These are phyloP conservation scores for Lasiosphaeriaceae sp. DNA, from an alignment of 495 filamentous ascomycete genomes.

Conservation along the genomic window DNA sequence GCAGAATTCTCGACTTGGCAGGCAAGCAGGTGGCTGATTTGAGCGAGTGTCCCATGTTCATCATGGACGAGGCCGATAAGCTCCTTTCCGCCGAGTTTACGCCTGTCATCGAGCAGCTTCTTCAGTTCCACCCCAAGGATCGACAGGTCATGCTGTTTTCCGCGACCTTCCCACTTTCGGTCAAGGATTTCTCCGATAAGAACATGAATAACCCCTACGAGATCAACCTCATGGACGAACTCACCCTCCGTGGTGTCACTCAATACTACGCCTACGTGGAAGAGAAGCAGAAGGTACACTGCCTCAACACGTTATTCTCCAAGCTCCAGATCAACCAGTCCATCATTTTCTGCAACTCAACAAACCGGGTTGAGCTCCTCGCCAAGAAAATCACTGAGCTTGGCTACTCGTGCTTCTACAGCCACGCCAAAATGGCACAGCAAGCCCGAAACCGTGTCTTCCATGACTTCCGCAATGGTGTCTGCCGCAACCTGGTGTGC, in stretches of 20 bases:
- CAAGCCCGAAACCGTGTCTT: slow-evolving; percentile 96
- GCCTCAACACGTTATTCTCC: slow-evolving; percentile 96
- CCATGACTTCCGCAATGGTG: slow-evolving; percentile 97
- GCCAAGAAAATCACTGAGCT: slow-evolving; percentile 99
- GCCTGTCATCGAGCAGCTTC: slow-evolving; percentile 89
- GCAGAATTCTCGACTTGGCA: slow-evolving; percentile 89
- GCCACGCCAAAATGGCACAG: slow-evolving; percentile 97
- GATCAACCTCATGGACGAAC: slow-evolving; percentile 99
- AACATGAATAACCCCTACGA: slow-evolving; percentile 95
- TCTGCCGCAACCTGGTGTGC: slow-evolving; percentile 96
- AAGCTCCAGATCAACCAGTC: slow-evolving; percentile 99
- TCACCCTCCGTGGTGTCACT: slow-evolving; percentile 95
- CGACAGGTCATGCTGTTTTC: slow-evolving; percentile 99
- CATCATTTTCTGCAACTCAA: slow-evolving; percentile 99
- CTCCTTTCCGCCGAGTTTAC: slow-evolving; percentile 95
- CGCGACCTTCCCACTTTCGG: slow-evolving; percentile 91
- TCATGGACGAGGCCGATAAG: slow-evolving; percentile 99
- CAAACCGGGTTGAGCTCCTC: slow-evolving; percentile 92
- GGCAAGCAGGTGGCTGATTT: slow-evolving; percentile 94
- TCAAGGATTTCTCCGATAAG: slow-evolving; percentile 97
- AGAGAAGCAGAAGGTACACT: slow-evolving; percentile 99
- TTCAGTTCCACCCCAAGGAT: slow-evolving; percentile 91
- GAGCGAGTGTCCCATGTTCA: slow-evolving; percentile 93
- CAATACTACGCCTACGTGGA: slow-evolving; percentile 99
- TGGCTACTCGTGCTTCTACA: slow-evolving; percentile 99